These are phyloP conservation scores for Firmiana major DNA, from an alignment of 345 rosid species.

Conservation along the genomic window DNA sequence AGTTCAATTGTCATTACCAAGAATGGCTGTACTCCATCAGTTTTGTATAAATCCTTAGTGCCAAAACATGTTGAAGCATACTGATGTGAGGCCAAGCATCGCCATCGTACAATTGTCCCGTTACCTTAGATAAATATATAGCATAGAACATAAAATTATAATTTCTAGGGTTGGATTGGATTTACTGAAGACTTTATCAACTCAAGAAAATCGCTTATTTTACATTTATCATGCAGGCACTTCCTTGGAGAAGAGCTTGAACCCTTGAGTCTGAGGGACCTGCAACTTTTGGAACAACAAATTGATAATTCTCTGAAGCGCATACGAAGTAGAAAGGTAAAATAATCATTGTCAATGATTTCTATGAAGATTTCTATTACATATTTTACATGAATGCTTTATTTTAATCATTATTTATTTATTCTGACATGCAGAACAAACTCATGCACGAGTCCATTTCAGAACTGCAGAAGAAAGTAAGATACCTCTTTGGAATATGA, in stretches of 20 bases:
- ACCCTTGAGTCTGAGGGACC: conserved; percentile 55
- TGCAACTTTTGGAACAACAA: conserved; percentile 77
- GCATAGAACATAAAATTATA: background rate
- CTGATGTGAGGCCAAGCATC: too few relatives aligned
- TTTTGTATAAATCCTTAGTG: too few relatives aligned
- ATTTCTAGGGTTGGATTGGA: background rate
- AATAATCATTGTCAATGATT: background rate
- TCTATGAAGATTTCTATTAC: background rate
- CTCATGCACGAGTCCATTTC: conserved; percentile 56
- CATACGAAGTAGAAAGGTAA: conserved; percentile 67
- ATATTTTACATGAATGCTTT: background rate
- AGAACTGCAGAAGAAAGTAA: conserved; percentile 66
- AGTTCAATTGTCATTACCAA: too few relatives aligned
- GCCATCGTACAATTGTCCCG: too few relatives aligned
- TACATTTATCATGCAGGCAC: conserved; percentile 39
- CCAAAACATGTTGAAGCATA: too few relatives aligned
- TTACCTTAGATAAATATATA: too few relatives aligned
- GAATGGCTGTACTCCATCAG: too few relatives aligned
- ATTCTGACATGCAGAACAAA: conserved; percentile 51
- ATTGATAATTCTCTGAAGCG: conserved; percentile 71
- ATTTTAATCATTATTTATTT: background rate
- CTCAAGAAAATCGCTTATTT: background rate
- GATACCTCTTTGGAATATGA: background rate
- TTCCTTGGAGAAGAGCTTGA: conserved; percentile 67
- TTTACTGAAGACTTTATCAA: background rate